Conservation (phyloP, 2,329 filamentous ascomycete genomes). For the Drechmeria coniospora region DNA sequence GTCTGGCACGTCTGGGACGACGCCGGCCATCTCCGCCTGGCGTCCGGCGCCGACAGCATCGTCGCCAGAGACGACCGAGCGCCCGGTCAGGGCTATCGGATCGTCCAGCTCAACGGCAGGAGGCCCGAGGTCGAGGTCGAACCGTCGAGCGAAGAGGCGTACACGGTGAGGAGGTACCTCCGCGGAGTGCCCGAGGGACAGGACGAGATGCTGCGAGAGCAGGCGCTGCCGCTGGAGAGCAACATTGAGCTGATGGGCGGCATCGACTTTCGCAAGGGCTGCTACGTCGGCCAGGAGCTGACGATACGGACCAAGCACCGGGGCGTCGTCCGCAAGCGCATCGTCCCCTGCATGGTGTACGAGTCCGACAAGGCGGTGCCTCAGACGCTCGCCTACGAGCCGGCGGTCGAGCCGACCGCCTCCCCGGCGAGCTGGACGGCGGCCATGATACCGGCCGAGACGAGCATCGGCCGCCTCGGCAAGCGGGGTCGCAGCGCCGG, state of each 20-base stretch:
- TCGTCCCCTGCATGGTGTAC: constrained; percentile 69
- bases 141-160: constrained; percentile 39
- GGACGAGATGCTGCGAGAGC: constrained; percentile 54
- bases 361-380: constrained; percentile 23
- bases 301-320: constrained; percentile 92
- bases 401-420: constrained; percentile 9
- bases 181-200: constrained; percentile 77
- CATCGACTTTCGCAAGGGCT: constrained; percentile 90
- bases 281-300: constrained; percentile 91
- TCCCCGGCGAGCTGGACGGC: constrained; percentile 12
- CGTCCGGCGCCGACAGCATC: constrained; percentile 11
- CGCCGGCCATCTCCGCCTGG: constrained; percentile 6
- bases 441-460: constrained; percentile 26
- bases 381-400: constrained; percentile 30
- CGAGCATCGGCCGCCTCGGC: constrained; percentile 33
- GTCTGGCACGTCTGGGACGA: constrained; percentile 67
- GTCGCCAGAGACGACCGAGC: constrained; percentile 36
- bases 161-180: constrained; percentile 63
- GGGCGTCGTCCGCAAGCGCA: constrained; percentile 80
- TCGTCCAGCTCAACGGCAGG: constrained; percentile 19
- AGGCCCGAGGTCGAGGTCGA: constrained; percentile 25
- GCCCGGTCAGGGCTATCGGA: constrained; percentile 38
- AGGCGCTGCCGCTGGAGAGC: constrained; percentile 69
- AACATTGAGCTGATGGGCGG: constrained; percentile 78
- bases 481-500: constrained; percentile 58